Percentiles rank a stretch among this genome's conserved stretches.
phyloP scores from a whole-genome alignment of 805 yeast genomes.

The Kluyveromyces starmeri region DNA sequence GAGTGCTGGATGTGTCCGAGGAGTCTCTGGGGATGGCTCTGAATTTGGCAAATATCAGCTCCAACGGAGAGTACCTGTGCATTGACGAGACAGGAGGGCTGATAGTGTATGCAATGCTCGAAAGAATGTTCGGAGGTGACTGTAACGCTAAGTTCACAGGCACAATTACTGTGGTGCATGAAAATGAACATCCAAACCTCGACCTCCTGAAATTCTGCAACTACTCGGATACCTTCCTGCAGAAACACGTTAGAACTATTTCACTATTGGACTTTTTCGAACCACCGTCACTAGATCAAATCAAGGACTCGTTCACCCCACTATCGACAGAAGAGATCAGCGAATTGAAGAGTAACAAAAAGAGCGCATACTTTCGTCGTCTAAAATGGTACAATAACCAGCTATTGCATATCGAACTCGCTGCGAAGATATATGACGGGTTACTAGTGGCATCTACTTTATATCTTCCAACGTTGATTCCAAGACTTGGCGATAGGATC shows the following conservation, averaged over 20 bases:
- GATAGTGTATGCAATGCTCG: conserved; percentile 76
- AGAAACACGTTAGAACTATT: conserved; percentile 54
- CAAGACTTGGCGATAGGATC: conserved; percentile 50
- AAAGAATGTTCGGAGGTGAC: conserved; percentile 61
- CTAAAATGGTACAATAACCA: conserved; percentile 37
- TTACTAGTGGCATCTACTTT: conserved; percentile 66
- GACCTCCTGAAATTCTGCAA: conserved; percentile 62
- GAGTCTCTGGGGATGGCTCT: conserved; percentile 75
- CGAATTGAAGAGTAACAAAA: conserved; percentile 49
- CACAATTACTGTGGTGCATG: conserved; percentile 68
- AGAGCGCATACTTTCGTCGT: conserved; percentile 60
- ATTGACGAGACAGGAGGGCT: conserved; percentile 94
- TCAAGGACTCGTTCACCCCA: conserved; percentile 33
- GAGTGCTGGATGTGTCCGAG: conserved; percentile 71
- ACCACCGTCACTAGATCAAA: conserved; percentile 47
- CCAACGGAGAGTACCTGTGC: conserved; percentile 83
- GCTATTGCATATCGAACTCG: conserved; percentile 39
- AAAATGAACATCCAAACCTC: conserved; percentile 85
- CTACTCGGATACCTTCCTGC: conserved; percentile 43
- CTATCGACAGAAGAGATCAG: conserved; percentile 43
- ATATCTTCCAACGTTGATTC: conserved; percentile 55
- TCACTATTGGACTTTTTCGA: conserved; percentile 75
- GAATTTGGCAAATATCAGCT: conserved; percentile 71
- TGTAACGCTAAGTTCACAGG: conserved; percentile 33
- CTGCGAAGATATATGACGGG: conserved; percentile 58